Evolutionary conservation across 108 stramenopile species (phyloP).

Genomic region (Seminavis robusta): DNA sequence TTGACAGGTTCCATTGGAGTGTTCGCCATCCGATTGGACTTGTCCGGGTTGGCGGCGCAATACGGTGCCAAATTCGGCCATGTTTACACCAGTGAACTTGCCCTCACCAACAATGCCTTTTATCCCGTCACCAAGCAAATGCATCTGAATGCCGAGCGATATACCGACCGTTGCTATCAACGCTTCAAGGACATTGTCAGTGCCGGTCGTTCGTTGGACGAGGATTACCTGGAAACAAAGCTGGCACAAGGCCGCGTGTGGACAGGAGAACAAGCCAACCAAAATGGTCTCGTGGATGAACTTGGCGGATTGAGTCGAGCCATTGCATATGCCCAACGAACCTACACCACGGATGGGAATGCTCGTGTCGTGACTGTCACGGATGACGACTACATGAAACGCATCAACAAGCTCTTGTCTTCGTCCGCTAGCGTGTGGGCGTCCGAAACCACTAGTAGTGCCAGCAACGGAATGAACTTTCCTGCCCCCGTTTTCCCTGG

Average conservation of each 20-base stretch:
- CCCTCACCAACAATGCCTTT: constrained; percentile 48
- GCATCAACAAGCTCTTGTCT: no score
- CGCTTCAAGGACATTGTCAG: constrained; percentile 67
- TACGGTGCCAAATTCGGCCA: constrained; percentile 62
- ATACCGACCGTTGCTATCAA: constrained; percentile 50
- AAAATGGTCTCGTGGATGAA: constrained; percentile 64
- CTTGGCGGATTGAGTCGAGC: constrained; percentile 68
- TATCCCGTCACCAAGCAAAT: constrained; percentile 50
- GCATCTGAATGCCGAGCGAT: constrained; percentile 47
- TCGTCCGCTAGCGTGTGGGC: no score
- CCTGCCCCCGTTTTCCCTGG: no score
- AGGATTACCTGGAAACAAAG: constrained; percentile 43
- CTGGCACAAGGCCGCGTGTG: constrained; percentile 74
- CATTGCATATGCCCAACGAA: constrained; percentile 58
- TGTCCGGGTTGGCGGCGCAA: constrained; percentile 48
- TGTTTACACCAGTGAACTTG: constrained; percentile 42
- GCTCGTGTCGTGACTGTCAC: constrained; percentile 57
- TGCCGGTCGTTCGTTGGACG: constrained; percentile 41
- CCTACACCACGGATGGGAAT: constrained; percentile 37
- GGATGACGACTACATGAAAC: no score
- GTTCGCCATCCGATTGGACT: constrained; percentile 63
- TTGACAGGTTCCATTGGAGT: constrained; percentile 83
- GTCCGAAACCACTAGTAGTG: no score
- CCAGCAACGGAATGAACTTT: no score
- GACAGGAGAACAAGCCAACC: constrained; percentile 74